Base-by-base conservation (phyloP, 257 asterid species). In the Solanum paucissectum region DNA sequence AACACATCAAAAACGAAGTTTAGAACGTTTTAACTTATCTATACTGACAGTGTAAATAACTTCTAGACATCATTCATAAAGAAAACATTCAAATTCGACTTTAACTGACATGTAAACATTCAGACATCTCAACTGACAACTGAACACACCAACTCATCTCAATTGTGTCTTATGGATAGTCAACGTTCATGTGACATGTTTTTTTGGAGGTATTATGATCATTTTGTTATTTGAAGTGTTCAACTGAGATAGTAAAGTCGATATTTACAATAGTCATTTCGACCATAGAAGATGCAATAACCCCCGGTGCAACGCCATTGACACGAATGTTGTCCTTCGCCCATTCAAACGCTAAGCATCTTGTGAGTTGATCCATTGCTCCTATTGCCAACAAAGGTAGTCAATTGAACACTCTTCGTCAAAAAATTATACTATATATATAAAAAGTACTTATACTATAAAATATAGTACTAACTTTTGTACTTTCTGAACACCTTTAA, bases 291-390 rank as follows among this genome's bases (percentile, higher is more conserved):
- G 37, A 44, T 68, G 34, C 55, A 27, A 71, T 86, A 49, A 73
- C 33, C 72, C 88, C 34, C 4, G 88, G 72, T 21, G 52, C 71
- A 46, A 86, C 72, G 2, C 37, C 88, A 32, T 68, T 71, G 38
- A 86, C 71, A 33, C 88, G 83, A 34, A 85, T 85, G 1, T 16
- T 68, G 66, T 85, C 87, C 75, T 64, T 68, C 27, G 87, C 87
- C 88, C 71, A 72, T 40, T 86, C 88, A 49, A 75, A 86, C 36
- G 71, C 71, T 2, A 86, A 86, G 72, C 66, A 40, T 76, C 66
- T 68, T 40, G 88, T 34, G 58, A 86, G 69, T 86, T 71, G 83
- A 72, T 86, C 77, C 38, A 86, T 86, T 29, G 83, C 83, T 36
- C 88, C 88, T 86, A 6, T 42, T 25, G n/a, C 16, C 25, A 85